These are phyloP conservation scores for Barnettozyma populi DNA, from an alignment of 805 yeast genomes.

Conservation along the genomic window DNA sequence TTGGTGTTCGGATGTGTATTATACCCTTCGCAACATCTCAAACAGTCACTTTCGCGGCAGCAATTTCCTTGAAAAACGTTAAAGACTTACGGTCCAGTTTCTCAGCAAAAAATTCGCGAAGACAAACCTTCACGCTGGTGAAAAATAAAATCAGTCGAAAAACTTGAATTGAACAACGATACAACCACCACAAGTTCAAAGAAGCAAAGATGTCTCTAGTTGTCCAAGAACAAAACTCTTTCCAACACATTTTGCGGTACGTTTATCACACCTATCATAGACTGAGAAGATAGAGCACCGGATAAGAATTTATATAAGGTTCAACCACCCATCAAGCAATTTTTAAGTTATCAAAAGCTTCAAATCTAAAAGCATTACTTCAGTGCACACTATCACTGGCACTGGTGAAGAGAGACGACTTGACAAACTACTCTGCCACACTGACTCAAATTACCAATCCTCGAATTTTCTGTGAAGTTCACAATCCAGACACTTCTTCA, in stretches of 20 bases:
- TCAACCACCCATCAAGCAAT: neutral
- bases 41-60: constrained; percentile 1
- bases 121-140: neutral
- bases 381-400: neutral
- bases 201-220: constrained; percentile 74
- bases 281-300: neutral
- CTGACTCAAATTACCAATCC: no score
- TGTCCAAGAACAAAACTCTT: constrained; percentile 98
- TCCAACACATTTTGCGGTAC: constrained; percentile 99
- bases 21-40: neutral
- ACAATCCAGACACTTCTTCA: no score
- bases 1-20: neutral
- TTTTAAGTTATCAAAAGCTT: neutral
- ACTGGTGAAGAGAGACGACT: neutral
- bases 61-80: neutral
- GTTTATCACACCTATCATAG: constrained; percentile 29
- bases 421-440: neutral
- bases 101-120: neutral
- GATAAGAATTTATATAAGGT: neutral
- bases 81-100: neutral
- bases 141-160: constrained; percentile 15
- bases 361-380: neutral
- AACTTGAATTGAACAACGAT: constrained; percentile 6
- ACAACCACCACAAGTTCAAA: constrained; percentile 4
- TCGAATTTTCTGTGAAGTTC: no score